Conservation (phyloP, 805 yeast genomes). For the Millerozyma acaciae region DNA sequence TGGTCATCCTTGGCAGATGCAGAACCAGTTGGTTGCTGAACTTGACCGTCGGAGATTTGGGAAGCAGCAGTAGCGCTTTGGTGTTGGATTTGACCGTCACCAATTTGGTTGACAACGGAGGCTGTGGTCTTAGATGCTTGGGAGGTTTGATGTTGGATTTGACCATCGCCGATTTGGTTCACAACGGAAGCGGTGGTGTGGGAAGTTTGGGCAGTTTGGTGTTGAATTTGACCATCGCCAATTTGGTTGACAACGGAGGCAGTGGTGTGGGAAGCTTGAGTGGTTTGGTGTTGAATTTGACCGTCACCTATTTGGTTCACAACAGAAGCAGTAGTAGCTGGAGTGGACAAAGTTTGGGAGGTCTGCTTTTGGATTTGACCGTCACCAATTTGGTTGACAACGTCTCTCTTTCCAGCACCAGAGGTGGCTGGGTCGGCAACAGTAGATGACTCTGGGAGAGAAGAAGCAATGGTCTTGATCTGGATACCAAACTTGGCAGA, state of each 20-base stretch:
- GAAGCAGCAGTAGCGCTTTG: conserved; percentile 23
- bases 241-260: conserved; percentile 32
- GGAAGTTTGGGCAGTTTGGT: conserved; percentile 15
- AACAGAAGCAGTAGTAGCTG: conserved; percentile 39
- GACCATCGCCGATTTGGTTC: conserved; percentile 38
- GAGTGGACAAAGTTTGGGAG: conserved; percentile 24
- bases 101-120: conserved; percentile 27
- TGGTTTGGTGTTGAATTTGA: conserved; percentile 46
- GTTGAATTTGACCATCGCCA: conserved; percentile 38
- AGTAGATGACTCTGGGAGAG: conserved; percentile 16
- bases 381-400: conserved; percentile 55
- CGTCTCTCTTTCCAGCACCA: conserved; percentile 28
- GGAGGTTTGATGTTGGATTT: conserved; percentile 47
- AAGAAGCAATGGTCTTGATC: conserved; percentile 46
- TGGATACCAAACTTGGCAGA: conserved; percentile 64
- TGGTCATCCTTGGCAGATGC: conserved; percentile 19
- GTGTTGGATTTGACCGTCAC: conserved; percentile 33
- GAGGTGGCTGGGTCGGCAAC: conserved; percentile 15
- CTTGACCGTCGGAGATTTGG: conserved; percentile 33
- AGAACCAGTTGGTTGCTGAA: conserved; percentile 18
- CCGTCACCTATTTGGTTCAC: conserved; percentile 46
- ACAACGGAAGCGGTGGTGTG: conserved; percentile 17
- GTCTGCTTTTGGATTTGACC: conserved; percentile 54
- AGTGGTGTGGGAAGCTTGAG: conserved; percentile 29
- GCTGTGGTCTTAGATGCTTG: conserved; percentile 18